These are phyloP conservation scores for Pythium sp. DNA, from an alignment of 352 stramenopile species.

Conservation along the genomic window DNA sequence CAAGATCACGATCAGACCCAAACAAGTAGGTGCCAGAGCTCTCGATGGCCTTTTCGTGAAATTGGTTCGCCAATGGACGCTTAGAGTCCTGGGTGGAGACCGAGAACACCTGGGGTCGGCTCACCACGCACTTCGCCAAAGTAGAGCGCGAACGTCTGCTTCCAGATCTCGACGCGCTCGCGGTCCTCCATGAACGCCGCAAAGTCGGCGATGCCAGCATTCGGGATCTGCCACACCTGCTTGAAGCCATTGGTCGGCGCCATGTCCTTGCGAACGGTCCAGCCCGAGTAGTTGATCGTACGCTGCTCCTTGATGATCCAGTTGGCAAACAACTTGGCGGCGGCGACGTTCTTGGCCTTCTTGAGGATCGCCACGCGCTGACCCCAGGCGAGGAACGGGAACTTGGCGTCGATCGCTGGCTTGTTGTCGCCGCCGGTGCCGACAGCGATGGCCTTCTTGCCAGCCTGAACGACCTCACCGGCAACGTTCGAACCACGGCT, in stretches of 20 bases:
- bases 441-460: slow-evolving; percentile 34
- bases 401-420: neutral
- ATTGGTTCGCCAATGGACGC: too few species aligned
- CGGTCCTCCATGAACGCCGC: slow-evolving; percentile 48
- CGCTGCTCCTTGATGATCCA: slow-evolving; percentile 44
- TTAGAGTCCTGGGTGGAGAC: slow-evolving; percentile 39
- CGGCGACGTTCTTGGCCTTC: slow-evolving; percentile 47
- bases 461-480: slow-evolving; percentile 21
- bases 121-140: slow-evolving; percentile 49
- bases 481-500: slow-evolving; percentile 30
- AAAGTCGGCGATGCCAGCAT: slow-evolving; percentile 35
- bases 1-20: too few species aligned
- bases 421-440: slow-evolving; percentile 1
- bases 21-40: neutral
- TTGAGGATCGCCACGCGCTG: slow-evolving; percentile 57
- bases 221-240: slow-evolving; percentile 32
- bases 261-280: slow-evolving; percentile 39
- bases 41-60: too few species aligned
- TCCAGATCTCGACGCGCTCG: slow-evolving; percentile 34
- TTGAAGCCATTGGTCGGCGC: slow-evolving; percentile 22
- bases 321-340: slow-evolving; percentile 59
- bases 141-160: slow-evolving; percentile 48
- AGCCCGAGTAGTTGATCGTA: slow-evolving; percentile 16
- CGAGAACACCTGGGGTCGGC: slow-evolving; percentile 33
- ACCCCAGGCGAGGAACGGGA: slow-evolving; percentile 33